phyloP scores from a whole-genome alignment of 345 rosid genomes.

The Lepidium didymum region DNA sequence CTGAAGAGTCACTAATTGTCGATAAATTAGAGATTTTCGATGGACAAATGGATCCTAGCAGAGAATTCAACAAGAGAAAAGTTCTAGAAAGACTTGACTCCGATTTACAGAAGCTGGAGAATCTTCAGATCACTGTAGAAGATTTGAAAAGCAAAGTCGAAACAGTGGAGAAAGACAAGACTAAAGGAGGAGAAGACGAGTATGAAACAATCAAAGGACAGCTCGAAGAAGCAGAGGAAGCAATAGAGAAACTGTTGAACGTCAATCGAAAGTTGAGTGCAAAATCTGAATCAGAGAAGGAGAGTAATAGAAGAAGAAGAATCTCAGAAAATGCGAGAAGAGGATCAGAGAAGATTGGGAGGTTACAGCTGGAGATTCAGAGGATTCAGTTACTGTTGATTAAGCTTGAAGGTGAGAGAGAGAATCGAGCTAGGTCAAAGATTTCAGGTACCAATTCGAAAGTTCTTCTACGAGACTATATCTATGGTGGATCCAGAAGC shows the following conservation, averaged over 20 bases:
- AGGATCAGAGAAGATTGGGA: constrained; percentile 75
- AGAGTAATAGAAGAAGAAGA: constrained; percentile 36
- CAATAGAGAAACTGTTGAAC: constrained; percentile 53
- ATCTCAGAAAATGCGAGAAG: constrained; percentile 65
- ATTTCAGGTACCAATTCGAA: constrained; percentile 39
- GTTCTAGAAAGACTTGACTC: constrained; percentile 76
- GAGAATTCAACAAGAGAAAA: constrained; percentile 51
- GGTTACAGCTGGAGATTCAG: constrained; percentile 84
- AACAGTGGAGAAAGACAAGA: constrained; percentile 46
- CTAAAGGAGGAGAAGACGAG: constrained; percentile 48
- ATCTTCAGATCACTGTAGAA: constrained; percentile 73
- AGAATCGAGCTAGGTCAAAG: constrained; percentile 41
- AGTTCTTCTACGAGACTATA: constrained; percentile 69
- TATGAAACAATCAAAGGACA: constrained; percentile 64
- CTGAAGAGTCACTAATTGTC: constrained; percentile 55
- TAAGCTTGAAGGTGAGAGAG: constrained; percentile 63
- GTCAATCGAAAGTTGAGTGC: constrained; percentile 48
- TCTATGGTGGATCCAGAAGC: constrained; percentile 54
- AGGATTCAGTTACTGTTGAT: constrained; percentile 68
- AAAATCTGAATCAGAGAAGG: constrained; percentile 42
- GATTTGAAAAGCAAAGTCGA: constrained; percentile 71
- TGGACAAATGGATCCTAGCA: constrained; percentile 41
- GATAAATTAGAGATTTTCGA: constrained; percentile 61
- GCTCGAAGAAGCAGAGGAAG: constrained; percentile 71
- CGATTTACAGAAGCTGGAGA: constrained; percentile 72